Conservation (phyloP, 2,329 filamentous ascomycete species). For the Botrytis elliptica region DNA sequence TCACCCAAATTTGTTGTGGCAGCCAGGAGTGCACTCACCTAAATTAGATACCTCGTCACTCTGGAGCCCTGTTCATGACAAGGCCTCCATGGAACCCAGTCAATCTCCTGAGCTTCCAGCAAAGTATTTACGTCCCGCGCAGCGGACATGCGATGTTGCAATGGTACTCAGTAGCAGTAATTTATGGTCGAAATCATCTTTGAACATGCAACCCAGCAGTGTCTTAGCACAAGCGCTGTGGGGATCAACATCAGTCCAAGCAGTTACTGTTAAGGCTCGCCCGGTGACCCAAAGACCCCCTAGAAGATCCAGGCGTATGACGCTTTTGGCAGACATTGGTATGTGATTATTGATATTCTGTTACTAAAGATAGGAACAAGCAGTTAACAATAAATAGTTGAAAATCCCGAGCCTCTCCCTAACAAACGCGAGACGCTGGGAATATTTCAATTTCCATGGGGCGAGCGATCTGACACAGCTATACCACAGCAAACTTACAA, state of each 20-base stretch:
- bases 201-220: conserved; percentile 13
- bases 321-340: conserved; percentile 59
- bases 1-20: background rate
- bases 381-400: conserved; percentile 42
- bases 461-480: conserved; percentile 59
- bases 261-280: conserved; percentile 41
- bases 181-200: conserved; percentile 36
- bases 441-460: conserved; percentile 66
- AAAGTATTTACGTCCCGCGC: conserved; percentile 32
- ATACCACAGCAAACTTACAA: conserved; percentile 43
- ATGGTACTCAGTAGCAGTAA: conserved; percentile 31
- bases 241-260: conserved; percentile 34
- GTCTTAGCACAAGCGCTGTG: conserved; percentile 33
- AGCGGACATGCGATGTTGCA: conserved; percentile 25
- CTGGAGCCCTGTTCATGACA: background rate
- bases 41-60: background rate
- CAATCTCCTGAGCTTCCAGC: conserved; percentile 34
- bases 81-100: background rate
- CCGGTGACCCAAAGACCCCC: conserved; percentile 54
- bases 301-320: conserved; percentile 56
- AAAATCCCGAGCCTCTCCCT: conserved; percentile 58
- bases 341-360: conserved; percentile 17
- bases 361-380: background rate
- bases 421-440: conserved; percentile 59
- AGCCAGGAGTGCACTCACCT: background rate